A percentile compares a stretch with the other conserved stretches of the same genome.
Conservation (phyloP, 345 rosid species). For the Hibiscus syriacus region DNA sequence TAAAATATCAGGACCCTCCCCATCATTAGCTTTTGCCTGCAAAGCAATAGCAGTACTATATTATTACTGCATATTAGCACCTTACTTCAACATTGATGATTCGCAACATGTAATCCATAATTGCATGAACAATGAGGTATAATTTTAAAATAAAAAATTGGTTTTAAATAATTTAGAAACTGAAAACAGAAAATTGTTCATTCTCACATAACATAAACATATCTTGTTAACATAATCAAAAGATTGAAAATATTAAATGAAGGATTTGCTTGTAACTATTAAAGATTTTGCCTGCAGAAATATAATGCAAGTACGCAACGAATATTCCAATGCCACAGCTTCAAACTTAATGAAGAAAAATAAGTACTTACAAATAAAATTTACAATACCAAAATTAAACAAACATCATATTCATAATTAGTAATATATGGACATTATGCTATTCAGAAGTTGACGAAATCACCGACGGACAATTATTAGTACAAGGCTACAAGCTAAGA, state of each 20-base stretch:
- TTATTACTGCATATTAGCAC: not conserved
- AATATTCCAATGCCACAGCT: not conserved
- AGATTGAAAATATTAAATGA: not conserved
- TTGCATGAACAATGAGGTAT: not conserved
- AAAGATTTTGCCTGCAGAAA: not conserved
- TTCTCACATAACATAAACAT: not conserved
- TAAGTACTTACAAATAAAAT: not conserved
- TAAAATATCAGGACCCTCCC: constrained; percentile 96
- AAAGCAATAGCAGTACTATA: constrained; percentile 20
- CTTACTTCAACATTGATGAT: not conserved
- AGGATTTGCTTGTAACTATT: not conserved
- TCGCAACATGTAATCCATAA: not conserved
- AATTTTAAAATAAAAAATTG: not conserved
- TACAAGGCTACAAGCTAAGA: not conserved
- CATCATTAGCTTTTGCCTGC: constrained; percentile 94
- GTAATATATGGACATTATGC: not conserved
- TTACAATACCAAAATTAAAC: not conserved
- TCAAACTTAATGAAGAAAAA: not conserved
- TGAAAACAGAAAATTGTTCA: not conserved
- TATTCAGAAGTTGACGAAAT: not conserved
- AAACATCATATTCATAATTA: not conserved
- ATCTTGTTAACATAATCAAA: not conserved
- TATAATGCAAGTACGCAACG: not conserved
- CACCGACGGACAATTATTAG: not conserved
- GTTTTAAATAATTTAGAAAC: not conserved